phyloP scores from a whole-genome alignment of 345 rosid species.

The Atalantia buxifolia region DNA sequence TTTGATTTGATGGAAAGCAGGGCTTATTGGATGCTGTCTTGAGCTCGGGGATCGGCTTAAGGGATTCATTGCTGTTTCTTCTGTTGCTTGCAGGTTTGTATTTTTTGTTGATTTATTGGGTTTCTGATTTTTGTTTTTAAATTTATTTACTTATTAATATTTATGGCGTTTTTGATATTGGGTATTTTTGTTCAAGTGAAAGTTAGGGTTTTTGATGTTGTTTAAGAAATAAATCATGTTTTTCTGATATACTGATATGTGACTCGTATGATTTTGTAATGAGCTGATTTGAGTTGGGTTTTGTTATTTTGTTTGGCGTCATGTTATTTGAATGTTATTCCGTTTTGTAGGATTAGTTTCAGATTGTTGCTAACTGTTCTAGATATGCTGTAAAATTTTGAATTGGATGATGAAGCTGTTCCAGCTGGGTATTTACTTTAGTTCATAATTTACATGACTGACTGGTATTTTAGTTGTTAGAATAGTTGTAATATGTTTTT shows the following conservation, averaged over 20 bases:
- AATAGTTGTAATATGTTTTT: neutral
- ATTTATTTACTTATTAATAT: neutral
- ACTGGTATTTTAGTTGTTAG: neutral
- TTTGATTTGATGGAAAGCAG: conserved; percentile 14
- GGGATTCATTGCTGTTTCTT: conserved; percentile 8
- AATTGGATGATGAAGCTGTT: neutral
- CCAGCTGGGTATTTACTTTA: neutral
- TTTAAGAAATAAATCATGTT: neutral
- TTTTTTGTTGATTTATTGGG: neutral
- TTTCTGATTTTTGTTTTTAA: neutral
- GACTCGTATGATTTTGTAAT: neutral
- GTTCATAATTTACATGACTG: neutral
- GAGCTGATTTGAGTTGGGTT: neutral
- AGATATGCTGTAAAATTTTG: neutral
- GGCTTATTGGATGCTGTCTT: conserved; percentile 24
- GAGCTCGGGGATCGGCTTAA: conserved; percentile 28
- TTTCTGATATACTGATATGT: neutral
- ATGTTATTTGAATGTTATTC: neutral
- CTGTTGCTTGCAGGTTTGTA: conserved; percentile 2
- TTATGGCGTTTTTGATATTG: neutral
- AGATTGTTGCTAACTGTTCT: neutral
- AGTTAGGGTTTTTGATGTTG: neutral
- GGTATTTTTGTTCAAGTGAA: no score
- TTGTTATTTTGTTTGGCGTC: neutral
- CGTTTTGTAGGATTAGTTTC: neutral